A percentile compares a stretch with the other conserved stretches of the same genome.
Conservation (phyloP, 306 rosid genomes). For the Vigna angularis region DNA sequence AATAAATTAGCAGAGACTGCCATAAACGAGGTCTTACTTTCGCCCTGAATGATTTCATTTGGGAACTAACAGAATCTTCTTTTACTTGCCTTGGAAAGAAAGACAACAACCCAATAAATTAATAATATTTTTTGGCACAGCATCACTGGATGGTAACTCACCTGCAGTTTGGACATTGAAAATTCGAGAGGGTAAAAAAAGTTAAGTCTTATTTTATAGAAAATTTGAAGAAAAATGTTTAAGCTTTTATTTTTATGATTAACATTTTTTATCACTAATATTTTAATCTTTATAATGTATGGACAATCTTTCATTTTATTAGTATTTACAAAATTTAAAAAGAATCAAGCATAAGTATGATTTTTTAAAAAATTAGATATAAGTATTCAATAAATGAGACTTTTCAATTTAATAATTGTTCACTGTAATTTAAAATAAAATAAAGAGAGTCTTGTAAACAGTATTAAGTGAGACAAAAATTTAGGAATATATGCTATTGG, state of each 20-base stretch:
- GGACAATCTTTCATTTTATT: too few species aligned
- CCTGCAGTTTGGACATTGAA: background rate
- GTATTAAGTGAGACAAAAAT: too few species aligned
- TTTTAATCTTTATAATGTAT: too few species aligned
- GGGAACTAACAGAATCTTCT: background rate
- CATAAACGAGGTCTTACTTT: constrained; percentile 11
- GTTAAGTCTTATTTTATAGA: background rate
- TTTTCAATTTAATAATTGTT: too few species aligned
- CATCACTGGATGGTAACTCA: background rate
- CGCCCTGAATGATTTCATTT: background rate
- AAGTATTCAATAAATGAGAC: too few species aligned
- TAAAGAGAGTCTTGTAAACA: too few species aligned
- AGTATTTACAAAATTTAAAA: too few species aligned
- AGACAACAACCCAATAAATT: background rate
- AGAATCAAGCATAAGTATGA: too few species aligned
- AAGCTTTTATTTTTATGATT: background rate
- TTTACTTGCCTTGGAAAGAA: background rate
- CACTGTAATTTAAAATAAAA: too few species aligned
- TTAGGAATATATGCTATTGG: too few species aligned
- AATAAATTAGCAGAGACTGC: background rate
- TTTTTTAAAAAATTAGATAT: too few species aligned
- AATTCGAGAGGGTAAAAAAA: background rate
- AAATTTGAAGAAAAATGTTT: background rate
- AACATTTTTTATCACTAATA: background rate
- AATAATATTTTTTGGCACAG: background rate